A percentile compares a stretch with the other conserved stretches of the same genome.
phyloP scores from a whole-genome alignment of 768 basidiomycete species.

The Multifurca ochricompacta region DNA sequence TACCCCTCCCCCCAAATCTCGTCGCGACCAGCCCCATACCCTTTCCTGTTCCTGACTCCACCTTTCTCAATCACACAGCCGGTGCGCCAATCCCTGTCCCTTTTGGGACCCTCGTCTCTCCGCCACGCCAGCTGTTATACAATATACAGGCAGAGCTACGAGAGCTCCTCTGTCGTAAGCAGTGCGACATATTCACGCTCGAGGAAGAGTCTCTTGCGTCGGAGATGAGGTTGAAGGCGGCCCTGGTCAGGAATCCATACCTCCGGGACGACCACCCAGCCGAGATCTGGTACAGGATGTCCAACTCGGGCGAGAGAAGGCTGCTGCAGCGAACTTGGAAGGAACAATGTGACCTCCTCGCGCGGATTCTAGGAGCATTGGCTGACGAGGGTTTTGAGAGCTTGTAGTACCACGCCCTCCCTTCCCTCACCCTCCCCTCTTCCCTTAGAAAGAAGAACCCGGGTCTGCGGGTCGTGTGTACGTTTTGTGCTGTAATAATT shows the following conservation, averaged over 20 bases:
- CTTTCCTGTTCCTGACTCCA: not conserved
- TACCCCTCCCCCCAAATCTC: no score
- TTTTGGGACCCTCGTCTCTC: not conserved
- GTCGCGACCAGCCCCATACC: no score
- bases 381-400: not conserved
- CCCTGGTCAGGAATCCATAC: not conserved
- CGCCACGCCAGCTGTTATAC: not conserved
- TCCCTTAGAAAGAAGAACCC: no score
- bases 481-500: no score
- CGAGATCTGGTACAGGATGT: not conserved
- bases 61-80: not conserved
- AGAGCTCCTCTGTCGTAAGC: not conserved
- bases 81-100: not conserved
- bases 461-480: no score
- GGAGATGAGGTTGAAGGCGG: not conserved
- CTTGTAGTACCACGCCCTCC: not conserved
- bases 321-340: not conserved
- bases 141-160: not conserved
- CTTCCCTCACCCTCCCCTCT: no score
- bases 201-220: not conserved
- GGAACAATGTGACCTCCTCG: not conserved
- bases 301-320: not conserved
- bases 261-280: not conserved
- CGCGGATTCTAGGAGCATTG: not conserved
- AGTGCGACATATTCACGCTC: not conserved